phyloP scores from a whole-genome alignment of 108 stramenopile species.

The Nannochloropsis salina region DNA sequence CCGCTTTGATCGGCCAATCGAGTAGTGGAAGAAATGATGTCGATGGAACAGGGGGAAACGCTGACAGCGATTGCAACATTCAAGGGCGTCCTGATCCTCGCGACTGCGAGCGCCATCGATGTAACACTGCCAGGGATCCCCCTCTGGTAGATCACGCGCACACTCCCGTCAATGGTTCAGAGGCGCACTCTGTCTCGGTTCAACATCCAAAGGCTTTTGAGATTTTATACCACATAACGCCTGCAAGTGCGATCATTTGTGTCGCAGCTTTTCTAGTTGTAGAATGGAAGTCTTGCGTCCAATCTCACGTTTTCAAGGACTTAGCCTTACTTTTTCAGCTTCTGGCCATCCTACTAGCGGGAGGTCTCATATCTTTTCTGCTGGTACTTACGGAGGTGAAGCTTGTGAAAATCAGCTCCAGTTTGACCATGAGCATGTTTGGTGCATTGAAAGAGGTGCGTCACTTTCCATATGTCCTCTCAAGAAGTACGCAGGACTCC shows the following conservation, averaged over 20 bases:
- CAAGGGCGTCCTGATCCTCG: not conserved
- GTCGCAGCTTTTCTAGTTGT: not conserved
- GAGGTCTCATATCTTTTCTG: not conserved
- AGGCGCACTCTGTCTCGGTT: not conserved
- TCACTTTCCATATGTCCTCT: not conserved
- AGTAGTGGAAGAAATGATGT: not conserved
- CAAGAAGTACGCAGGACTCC: not conserved
- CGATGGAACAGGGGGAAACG: not conserved
- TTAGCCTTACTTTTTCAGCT: not conserved
- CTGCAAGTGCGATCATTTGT: not conserved
- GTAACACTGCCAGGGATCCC: not conserved
- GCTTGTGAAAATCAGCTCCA: not conserved
- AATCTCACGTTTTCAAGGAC: not conserved
- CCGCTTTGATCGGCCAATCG: not conserved
- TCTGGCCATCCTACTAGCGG: not conserved
- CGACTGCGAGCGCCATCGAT: not conserved
- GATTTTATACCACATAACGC: not conserved
- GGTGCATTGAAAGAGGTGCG: not conserved
- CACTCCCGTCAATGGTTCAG: not conserved
- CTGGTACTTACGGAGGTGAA: not conserved
- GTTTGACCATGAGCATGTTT: not conserved
- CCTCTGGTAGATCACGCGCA: not conserved
- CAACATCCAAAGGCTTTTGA: not conserved
- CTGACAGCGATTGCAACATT: not conserved
- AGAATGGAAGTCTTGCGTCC: not conserved